These are phyloP conservation scores for Xanthoparmelia taractica DNA, from an alignment of 495 filamentous ascomycete genomes.

Conservation along the genomic window DNA sequence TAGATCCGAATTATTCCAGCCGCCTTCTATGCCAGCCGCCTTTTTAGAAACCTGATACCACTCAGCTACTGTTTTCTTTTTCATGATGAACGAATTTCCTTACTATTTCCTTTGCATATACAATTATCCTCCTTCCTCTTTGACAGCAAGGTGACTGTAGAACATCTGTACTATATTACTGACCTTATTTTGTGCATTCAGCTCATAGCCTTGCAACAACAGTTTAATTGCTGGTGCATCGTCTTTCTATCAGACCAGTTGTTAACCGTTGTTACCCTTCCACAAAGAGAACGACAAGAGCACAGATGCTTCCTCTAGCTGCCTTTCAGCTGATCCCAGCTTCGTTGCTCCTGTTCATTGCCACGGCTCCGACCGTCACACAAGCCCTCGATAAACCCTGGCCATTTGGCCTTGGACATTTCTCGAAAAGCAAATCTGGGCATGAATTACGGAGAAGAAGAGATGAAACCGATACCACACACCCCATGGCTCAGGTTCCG, in stretches of 20 bases:
- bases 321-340: conserved; percentile 10
- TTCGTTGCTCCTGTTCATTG: conserved; percentile 14
- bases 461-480: conserved; percentile 10
- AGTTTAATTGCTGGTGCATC: not conserved
- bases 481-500: conserved; percentile 31
- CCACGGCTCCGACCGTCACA: not conserved
- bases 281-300: not conserved
- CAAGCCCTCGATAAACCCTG: conserved; percentile 11
- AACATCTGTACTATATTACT: not conserved
- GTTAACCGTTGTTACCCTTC: not conserved
- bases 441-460: not conserved
- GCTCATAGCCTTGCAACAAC: not conserved
- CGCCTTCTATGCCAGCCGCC: not conserved
- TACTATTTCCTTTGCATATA: not conserved
- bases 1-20: not conserved
- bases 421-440: not conserved
- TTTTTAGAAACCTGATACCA: not conserved
- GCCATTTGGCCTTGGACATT: conserved; percentile 2
- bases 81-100: conserved; percentile 4
- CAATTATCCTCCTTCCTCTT: not conserved
- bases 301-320: conserved; percentile 7
- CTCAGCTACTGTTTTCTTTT: not conserved
- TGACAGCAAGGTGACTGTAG: not conserved
- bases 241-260: not conserved
- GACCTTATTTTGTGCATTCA: not conserved